Conservation (phyloP, 306 rosid genomes). For the Casuarina cunninghamiana region DNA sequence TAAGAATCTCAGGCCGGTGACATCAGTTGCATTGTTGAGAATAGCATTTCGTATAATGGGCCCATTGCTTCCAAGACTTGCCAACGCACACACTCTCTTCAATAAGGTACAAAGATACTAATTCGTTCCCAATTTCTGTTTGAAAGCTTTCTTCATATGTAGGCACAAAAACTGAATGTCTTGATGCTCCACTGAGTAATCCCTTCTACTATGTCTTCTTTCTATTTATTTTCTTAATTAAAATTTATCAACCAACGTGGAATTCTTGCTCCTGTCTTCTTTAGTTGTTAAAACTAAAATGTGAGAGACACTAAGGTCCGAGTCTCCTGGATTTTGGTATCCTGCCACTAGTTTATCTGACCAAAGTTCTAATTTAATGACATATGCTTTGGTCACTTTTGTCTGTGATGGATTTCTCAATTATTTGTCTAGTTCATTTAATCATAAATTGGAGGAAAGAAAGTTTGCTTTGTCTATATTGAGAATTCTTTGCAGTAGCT, state of each 20-base stretch:
- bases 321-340: not conserved
- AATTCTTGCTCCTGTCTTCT: not conserved
- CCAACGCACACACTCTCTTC: slow-evolving; percentile 86
- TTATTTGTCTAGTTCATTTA: not conserved
- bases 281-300: not conserved
- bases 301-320: not conserved
- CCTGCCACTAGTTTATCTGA: not conserved
- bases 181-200: not conserved
- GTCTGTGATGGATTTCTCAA: not conserved
- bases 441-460: too few relatives aligned
- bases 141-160: slow-evolving; percentile 6
- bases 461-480: too few relatives aligned
- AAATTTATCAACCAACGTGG: not conserved
- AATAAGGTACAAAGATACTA: slow-evolving; percentile 59
- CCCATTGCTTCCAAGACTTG: slow-evolving; percentile 94
- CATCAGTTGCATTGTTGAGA: slow-evolving; percentile 94
- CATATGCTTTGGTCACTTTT: not conserved
- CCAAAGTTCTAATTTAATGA: not conserved
- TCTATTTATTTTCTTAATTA: not conserved
- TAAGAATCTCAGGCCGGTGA: slow-evolving; percentile 84
- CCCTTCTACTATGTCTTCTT: not conserved
- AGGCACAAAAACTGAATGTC: not conserved
- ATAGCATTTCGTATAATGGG: slow-evolving; percentile 93
- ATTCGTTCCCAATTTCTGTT: slow-evolving; percentile 15
- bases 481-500: too few relatives aligned